These are phyloP conservation scores for Helichrysum umbraculigerum DNA, from an alignment of 129 eudicot genomes.

Conservation along the genomic window DNA sequence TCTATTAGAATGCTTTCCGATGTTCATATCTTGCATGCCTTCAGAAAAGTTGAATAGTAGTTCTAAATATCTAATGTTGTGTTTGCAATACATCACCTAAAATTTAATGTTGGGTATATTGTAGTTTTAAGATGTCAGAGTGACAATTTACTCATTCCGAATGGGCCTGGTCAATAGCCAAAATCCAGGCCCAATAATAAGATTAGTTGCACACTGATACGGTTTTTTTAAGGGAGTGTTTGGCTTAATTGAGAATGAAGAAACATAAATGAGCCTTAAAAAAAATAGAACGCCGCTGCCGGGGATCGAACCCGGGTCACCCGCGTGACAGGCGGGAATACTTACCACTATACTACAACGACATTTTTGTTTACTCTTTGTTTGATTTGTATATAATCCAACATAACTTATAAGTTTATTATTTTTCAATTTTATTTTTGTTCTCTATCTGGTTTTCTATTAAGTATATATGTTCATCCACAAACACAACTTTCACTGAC, in stretches of 20 bases:
- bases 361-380: conserved; percentile 15
- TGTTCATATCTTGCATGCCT: conserved; percentile 4
- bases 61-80: not conserved
- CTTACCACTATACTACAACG: conserved; percentile 95
- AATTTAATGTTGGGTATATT: not conserved
- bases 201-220: no score
- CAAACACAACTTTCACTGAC: not conserved
- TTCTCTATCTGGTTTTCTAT: not conserved
- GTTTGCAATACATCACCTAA: not conserved
- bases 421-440: not conserved
- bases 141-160: not conserved
- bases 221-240: no score
- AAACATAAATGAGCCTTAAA: no score
- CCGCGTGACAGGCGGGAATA: conserved; percentile 95
- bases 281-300: not conserved
- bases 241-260: no score
- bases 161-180: no score
- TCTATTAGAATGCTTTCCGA: not conserved
- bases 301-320: conserved; percentile 97
- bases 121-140: not conserved
- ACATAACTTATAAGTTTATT: no score
- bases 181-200: no score
- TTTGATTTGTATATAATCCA: no score
- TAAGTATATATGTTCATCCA: not conserved
- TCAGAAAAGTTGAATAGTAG: not conserved